Base-by-base conservation (phyloP, 169 alveolate genomes). In the Plasmodium malariae region DNA sequence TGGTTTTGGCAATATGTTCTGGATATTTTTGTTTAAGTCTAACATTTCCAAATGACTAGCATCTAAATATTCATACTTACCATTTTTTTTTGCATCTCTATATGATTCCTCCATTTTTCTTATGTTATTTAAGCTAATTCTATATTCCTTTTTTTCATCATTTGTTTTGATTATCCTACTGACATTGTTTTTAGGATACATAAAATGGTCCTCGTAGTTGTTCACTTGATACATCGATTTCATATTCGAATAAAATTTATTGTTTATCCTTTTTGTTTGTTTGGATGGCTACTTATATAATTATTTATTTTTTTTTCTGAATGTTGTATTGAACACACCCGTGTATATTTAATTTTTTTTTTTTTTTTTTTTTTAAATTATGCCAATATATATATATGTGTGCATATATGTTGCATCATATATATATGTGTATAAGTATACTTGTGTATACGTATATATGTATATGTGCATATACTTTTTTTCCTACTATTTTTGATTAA, bases 41-140 rank as follows among this genome's bases (percentile, higher is more conserved):
- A 83, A 70, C 91, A 83, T 83, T 83, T 83, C 83, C 72, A 83
- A 83, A 57, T 83, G 91, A 17, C 65, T 83, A 24, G 91, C 24
- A 83, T 83, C 91, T 68, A 83, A 83, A 83, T 67, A 83, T 65
- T 83, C 73, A 63, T 67, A 83, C 28, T 60, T 83, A 59, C 36
- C 28, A 65, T 67, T 67, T n/a, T n/a, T n/a, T 83, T 21, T 67
- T 37, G n/a, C 51, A 12, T 59, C n/a, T 26, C 24, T 72, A 83
- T 32, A 11, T 28, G 83, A 40, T 30, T 83, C 37, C n/a, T 49
- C 54, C 17, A 32, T 49, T 67, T 51, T 49, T 37, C 43, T 43
- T 21, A 32, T 51, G 17, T n/a, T 60, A 54, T 83, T 59, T 67
- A 65, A 28, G 43, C 63, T 67, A 19, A 55, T 57, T 37, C 72